Conservation (phyloP, 1,139 yeast genomes). For the Kodamaea sp. region DNA sequence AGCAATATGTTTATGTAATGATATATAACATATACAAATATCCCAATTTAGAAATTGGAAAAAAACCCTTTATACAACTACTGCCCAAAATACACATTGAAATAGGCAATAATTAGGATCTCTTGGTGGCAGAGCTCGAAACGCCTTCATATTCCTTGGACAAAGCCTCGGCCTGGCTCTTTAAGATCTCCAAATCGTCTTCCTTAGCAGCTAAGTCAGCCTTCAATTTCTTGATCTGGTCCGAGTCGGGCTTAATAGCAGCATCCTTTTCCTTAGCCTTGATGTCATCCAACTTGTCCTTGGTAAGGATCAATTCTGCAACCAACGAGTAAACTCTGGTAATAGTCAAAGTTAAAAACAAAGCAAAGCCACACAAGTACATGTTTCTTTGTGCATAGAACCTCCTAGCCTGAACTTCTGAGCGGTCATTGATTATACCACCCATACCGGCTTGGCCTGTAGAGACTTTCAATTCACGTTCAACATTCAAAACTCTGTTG, state of each 20-base stretch:
- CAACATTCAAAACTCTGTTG: slow-evolving; percentile 73
- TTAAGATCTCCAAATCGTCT: slow-evolving; percentile 59
- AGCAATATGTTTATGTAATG: too few species aligned
- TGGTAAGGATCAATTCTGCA: slow-evolving; percentile 61
- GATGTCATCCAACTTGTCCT: slow-evolving; percentile 57
- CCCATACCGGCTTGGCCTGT: slow-evolving; percentile 18
- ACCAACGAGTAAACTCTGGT: slow-evolving; percentile 85
- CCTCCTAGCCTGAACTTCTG: slow-evolving; percentile 83
- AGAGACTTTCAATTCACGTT: slow-evolving; percentile 50
- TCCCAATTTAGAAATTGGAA: background rate
- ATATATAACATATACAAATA: background rate
- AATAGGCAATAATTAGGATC: background rate
- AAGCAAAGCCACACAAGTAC: slow-evolving; percentile 93
- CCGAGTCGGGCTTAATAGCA: slow-evolving; percentile 26
- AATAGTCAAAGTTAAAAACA: slow-evolving; percentile 81
- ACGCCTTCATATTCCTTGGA: slow-evolving; percentile 59
- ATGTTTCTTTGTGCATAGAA: slow-evolving; percentile 96
- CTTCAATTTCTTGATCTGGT: slow-evolving; percentile 49
- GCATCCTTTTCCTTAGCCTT: slow-evolving; percentile 20
- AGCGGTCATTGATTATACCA: slow-evolving; percentile 50
- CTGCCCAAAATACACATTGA: background rate
- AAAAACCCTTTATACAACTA: background rate
- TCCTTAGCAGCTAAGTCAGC: slow-evolving; percentile 57
- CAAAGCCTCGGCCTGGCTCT: slow-evolving; percentile 68
- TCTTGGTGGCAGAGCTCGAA: slow-evolving; percentile 26